A percentile compares a stretch with the other conserved stretches of the same genome.
phyloP scores from a whole-genome alignment of 306 rosid species.

The Cicer chorassanicum region DNA sequence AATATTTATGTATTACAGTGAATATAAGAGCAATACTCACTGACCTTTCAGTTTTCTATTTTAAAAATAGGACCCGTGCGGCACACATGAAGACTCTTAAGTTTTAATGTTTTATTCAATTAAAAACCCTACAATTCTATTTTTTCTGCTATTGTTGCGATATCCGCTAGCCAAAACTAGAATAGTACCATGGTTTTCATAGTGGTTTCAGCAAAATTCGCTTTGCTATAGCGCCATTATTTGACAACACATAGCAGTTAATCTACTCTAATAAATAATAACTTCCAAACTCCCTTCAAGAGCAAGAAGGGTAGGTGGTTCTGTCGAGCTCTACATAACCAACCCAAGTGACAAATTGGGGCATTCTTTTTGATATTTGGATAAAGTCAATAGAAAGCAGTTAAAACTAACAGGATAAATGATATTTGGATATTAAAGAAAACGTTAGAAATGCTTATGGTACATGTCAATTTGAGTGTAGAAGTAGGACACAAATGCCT shows the following conservation, averaged over 20 bases:
- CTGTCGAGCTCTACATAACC: slow-evolving; percentile 7
- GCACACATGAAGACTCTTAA: not conserved
- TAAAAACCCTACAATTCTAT: not conserved
- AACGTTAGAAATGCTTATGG: slow-evolving; percentile 8
- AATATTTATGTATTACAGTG: not conserved
- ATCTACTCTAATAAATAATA: slow-evolving; percentile 28
- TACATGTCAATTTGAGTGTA: not conserved
- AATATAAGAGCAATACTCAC: not conserved
- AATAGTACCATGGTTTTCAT: not conserved
- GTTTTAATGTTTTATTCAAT: not conserved
- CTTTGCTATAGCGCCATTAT: not conserved
- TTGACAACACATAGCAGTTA: slow-evolving; percentile 1
- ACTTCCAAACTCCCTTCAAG: slow-evolving; percentile 17
- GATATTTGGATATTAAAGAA: slow-evolving; percentile 35
- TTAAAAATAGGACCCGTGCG: too few species aligned
- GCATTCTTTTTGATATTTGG: not conserved
- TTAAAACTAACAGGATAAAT: slow-evolving; percentile 2
- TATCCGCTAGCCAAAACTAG: not conserved
- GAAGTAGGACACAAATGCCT: slow-evolving; percentile 14
- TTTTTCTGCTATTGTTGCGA: not conserved
- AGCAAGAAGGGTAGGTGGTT: not conserved
- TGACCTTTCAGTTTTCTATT: too few species aligned
- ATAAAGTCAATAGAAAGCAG: slow-evolving; percentile 3
- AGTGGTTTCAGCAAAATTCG: not conserved
- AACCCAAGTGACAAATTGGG: not conserved